Percentiles rank a stretch among this genome's conserved stretches.
Evolutionary conservation across 2,329 filamentous ascomycete species (phyloP).

Genomic region (Fusarium subtropicale): DNA sequence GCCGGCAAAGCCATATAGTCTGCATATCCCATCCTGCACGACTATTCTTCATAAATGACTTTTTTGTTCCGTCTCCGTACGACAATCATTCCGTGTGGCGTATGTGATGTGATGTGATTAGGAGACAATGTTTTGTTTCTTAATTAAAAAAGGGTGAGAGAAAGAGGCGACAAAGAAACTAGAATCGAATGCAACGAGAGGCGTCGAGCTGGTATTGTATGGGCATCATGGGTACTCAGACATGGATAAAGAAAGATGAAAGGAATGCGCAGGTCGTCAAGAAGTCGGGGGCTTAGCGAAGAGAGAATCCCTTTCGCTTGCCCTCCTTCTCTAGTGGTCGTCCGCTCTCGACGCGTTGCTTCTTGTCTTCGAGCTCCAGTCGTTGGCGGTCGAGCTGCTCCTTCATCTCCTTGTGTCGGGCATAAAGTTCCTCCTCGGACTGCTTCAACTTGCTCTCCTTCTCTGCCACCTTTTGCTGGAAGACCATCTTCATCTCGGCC

Average conservation of each 20-base stretch:
- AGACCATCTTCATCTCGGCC: conserved; percentile 99
- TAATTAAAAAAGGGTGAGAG: conserved; percentile 56
- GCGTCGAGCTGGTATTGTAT: conserved; percentile 69
- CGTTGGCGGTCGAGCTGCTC: conserved; percentile 97
- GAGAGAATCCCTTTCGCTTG: conserved; percentile 99
- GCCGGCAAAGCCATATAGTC: conserved; percentile 47
- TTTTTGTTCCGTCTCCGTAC: conserved; percentile 50
- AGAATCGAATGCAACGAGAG: conserved; percentile 62
- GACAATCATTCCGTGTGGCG: conserved; percentile 51
- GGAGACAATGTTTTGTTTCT: conserved; percentile 51
- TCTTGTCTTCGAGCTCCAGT: conserved; percentile 97
- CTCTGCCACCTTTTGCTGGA: conserved; percentile 99
- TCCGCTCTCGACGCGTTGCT: conserved; percentile 92
- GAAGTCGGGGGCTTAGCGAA: conserved; percentile 73
- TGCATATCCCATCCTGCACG: conserved; percentile 50
- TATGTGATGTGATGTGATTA: conserved; percentile 48
- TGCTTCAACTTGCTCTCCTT: conserved; percentile 99
- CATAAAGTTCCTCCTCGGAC: conserved; percentile 98
- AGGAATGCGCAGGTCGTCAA: conserved; percentile 41
- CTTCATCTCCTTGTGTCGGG: conserved; percentile 99
- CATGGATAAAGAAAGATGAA: conserved; percentile 62
- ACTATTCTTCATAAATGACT: conserved; percentile 54
- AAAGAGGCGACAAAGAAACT: conserved; percentile 53
- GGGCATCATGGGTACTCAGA: conserved; percentile 69
- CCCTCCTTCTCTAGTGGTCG: conserved; percentile 96